Evolutionary conservation across 169 alveolate genomes (phyloP).

Genomic region (Cyclospora cayetanensis): DNA sequence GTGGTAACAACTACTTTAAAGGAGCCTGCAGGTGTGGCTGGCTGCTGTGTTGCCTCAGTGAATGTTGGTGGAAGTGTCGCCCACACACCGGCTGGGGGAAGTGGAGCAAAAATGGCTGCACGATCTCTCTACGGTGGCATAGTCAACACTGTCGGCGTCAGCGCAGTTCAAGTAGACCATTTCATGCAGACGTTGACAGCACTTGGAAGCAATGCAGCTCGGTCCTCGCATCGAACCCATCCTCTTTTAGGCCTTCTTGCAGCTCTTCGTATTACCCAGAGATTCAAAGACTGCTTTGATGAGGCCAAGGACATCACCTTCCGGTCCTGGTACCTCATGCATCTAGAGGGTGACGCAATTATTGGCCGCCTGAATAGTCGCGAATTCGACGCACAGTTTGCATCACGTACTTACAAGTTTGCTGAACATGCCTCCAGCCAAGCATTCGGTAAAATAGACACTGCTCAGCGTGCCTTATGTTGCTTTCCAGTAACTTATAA

Average conservation of each 20-base stretch:
- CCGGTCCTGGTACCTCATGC: slow-evolving; percentile 65
- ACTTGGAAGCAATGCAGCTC: neutral
- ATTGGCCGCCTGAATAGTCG: neutral
- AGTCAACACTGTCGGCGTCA: slow-evolving; percentile 45
- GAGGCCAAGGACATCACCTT: neutral
- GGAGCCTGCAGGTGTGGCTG: neutral
- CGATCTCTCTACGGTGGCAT: slow-evolving; percentile 60
- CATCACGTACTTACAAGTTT: slow-evolving; percentile 12
- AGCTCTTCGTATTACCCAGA: slow-evolving; percentile 43
- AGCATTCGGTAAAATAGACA: neutral
- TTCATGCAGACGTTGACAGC: slow-evolving; percentile 8
- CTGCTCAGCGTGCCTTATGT: neutral
- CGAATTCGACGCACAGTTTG: slow-evolving; percentile 24
- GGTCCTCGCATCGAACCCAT: slow-evolving; percentile 39
- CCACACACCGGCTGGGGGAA: neutral
- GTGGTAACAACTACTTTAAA: neutral
- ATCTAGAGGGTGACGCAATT: slow-evolving; percentile 44
- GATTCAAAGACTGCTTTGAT: slow-evolving; percentile 33
- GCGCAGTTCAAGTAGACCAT: slow-evolving; percentile 12
- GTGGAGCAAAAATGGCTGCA: neutral
- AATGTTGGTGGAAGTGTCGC: slow-evolving; percentile 46
- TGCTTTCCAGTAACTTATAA: no score
- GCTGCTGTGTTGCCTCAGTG: slow-evolving; percentile 32
- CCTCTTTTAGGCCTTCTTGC: slow-evolving; percentile 42
- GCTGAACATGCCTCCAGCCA: neutral